phyloP scores from a whole-genome alignment of 2,329 filamentous ascomycete genomes.

The Colletotrichum euphorbiae region DNA sequence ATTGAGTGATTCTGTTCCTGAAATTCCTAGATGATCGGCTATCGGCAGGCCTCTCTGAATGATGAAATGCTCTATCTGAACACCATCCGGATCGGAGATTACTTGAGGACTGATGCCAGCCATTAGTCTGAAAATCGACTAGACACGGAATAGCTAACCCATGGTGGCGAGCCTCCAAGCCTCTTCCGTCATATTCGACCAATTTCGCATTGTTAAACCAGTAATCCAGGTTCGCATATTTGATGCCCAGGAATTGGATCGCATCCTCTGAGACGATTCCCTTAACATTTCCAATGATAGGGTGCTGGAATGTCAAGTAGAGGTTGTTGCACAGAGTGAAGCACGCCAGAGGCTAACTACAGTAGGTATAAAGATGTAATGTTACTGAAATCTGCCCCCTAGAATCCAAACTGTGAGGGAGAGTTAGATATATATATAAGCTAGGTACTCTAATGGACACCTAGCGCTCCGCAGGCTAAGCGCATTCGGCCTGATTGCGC shows the following conservation, averaged over 20 bases:
- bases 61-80: slow-evolving; percentile 58
- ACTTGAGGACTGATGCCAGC: slow-evolving; percentile 48
- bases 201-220: slow-evolving; percentile 38
- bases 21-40: slow-evolving; percentile 51
- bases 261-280: slow-evolving; percentile 22
- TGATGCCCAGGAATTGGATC: slow-evolving; percentile 42
- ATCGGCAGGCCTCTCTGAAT: slow-evolving; percentile 60
- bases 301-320: no score
- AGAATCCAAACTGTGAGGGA: no score
- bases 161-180: slow-evolving; percentile 48
- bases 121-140: not conserved
- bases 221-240: slow-evolving; percentile 42
- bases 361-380: no score
- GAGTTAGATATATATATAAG: no score
- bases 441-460: no score
- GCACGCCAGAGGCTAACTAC: no score
- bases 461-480: no score
- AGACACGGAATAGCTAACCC: slow-evolving; percentile 45
- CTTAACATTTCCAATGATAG: slow-evolving; percentile 22
- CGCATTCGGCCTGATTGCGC: no score
- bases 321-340: no score
- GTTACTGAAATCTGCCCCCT: no score
- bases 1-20: slow-evolving; percentile 62
- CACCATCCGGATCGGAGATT: slow-evolving; percentile 53
- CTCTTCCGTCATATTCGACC: slow-evolving; percentile 21